phyloP scores from a whole-genome alignment of 163 green algal species.

The Picocystis sp. region DNA sequence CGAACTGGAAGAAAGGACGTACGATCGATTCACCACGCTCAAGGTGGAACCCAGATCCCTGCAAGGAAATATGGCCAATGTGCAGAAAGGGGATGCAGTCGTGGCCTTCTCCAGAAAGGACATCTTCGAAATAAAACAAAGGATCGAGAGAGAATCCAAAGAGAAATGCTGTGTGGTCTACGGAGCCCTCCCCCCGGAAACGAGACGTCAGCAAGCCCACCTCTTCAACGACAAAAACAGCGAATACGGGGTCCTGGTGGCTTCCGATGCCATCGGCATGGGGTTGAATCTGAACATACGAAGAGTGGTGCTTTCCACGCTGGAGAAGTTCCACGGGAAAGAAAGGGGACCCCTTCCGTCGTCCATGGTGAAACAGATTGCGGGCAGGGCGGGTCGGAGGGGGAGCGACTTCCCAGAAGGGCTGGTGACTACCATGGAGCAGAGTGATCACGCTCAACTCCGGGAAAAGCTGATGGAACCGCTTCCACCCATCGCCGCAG shows the following conservation, averaged over 20 bases:
- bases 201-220: constrained; percentile 54
- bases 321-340: constrained; percentile 47
- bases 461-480: constrained; percentile 21
- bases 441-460: neutral
- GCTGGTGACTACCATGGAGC: neutral
- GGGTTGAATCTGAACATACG: constrained; percentile 85
- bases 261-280: constrained; percentile 74
- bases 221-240: constrained; percentile 52
- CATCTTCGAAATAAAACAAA: constrained; percentile 56
- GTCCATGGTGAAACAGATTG: constrained; percentile 72
- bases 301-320: constrained; percentile 60
- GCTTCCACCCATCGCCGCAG: constrained; percentile 21
- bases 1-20: constrained; percentile 41
- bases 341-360: constrained; percentile 11
- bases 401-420: constrained; percentile 22
- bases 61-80: constrained; percentile 28
- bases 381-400: constrained; percentile 51
- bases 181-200: constrained; percentile 77
- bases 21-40: constrained; percentile 62
- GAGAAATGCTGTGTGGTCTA: constrained; percentile 63
- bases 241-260: constrained; percentile 29
- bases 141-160: constrained; percentile 20
- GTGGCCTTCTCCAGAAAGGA: constrained; percentile 73
- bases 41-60: constrained; percentile 26
- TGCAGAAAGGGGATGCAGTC: constrained; percentile 70